Base-by-base conservation (phyloP, 1,139 yeast species). In the Yamadazyma mexicana region DNA sequence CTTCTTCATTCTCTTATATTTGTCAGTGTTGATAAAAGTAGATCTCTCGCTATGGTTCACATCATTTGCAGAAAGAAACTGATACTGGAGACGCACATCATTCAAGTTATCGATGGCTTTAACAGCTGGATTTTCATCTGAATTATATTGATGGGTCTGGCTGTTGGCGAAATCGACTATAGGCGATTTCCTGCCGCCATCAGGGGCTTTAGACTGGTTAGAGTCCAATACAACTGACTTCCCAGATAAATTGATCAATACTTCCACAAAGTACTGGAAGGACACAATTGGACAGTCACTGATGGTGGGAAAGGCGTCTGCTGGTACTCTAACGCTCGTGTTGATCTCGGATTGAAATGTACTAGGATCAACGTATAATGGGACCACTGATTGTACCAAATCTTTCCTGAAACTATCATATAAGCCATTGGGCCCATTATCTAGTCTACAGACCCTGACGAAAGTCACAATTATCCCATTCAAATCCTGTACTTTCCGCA, bases 231-330 rank as follows among this genome's bases (percentile, higher is more conserved):
- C 26, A 3, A 69, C 53, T 2, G 72, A 52, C 47, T 69, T 71
- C 2, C 77, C 77, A 2, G 75, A 67, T 32, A 89, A 63, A 54
- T 88, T 89, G 17, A 86, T 79, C 41, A 88, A 73, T 1, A 85
- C 92, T 56, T 89, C 97, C 14, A 89, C 69, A 55, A 85, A 87
- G 57, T 89, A 89, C 53, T 87, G 94, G 59, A 89, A 89, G 2
- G 89, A 77, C 4, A 88, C 88, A 37, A 83, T 65, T 1, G 82
- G 82, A 44, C 87, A 79, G 2, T 87, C 87, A 30, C 77, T 74
- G 11, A 88, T 84, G 0, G 96, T 86, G 0, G 96, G 95, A 56
- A 89, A 87, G 1, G 87, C 81, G 51, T 89, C 96, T 0, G 87
- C 79, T 0, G 97, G 96, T 0, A 89, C 81, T 45, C 83, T 69